Base-by-base conservation (phyloP, 257 asterid genomes). In the Penstemon barbatus region DNA sequence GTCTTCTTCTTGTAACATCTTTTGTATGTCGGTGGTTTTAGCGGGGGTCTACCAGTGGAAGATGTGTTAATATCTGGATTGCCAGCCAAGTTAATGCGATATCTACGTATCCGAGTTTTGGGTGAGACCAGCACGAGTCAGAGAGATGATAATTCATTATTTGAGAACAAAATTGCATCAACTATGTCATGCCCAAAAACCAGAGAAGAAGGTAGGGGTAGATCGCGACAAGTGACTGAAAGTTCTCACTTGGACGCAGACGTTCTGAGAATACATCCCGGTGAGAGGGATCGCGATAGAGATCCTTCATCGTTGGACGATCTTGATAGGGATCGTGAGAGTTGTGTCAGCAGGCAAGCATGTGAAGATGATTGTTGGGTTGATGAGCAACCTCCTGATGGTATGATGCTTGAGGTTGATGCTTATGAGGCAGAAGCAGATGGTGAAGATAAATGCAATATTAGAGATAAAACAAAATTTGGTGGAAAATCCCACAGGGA, bases 21-120 rank as follows among this genome's bases (percentile, higher is more conserved):
- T 56, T 73, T 65, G 52, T 68, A 43, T 50, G 42, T 51, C 73
- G 70, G 59, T 74, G 63, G 64, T 82, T 81, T 60, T 77, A 94
- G 97, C 70, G 88, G 85, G 63, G 97, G 89, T 71, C 95, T 87
- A 78, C 81, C 89, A 74, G 99, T 89, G 74, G 99, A 91, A 81
- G 99, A 91, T 71, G 96, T 91, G 79, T 80, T 94, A 70, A 84
- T 88, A 69, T 87, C 99, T 77, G 97, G 99, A 39, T 82, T 94
- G 72, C 77, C 99, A 59, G 90, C 97, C 67, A 91, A 87, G 77
- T 85, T 94, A 69, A 94, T 94, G 97, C 82, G 88, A 49, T 84
- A 82, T 80, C 88, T 94, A 43, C 97, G 99, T 46, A 15, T 80
- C 60, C 88, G 90, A 54, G 89, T 89, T 65, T 69, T 91, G 77